phyloP scores from a whole-genome alignment of 192 early-diverging fungal genomes.

The Dimargaris verticillata region DNA sequence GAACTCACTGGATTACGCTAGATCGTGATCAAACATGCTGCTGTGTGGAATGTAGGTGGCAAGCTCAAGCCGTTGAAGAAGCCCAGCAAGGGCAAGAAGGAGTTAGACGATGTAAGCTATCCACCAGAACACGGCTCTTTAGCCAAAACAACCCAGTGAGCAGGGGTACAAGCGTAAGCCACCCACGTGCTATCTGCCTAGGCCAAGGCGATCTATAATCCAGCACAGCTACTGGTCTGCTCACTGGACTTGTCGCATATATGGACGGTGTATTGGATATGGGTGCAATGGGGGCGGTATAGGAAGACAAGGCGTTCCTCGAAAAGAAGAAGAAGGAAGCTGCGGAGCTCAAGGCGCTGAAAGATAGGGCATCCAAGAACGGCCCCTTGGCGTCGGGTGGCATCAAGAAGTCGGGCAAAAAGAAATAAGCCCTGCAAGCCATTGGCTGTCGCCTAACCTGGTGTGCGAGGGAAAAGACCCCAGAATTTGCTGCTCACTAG shows the following conservation, averaged over 20 bases:
- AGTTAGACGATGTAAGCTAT: background rate
- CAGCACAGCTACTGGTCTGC: no score
- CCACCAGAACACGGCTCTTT: no score
- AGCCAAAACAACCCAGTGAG: no score
- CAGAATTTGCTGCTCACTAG: no score
- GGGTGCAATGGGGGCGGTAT: background rate
- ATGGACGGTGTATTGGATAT: no score
- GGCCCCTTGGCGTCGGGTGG: conserved; percentile 1
- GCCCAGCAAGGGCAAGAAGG: conserved; percentile 1
- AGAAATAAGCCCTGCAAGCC: background rate
- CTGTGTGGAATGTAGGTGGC: background rate
- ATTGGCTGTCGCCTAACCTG: no score
- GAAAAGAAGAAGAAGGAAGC: conserved; percentile 6
- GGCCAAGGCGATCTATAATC: no score
- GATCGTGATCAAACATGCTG: background rate
- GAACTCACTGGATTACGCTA: background rate
- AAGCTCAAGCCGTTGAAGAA: conserved; percentile 3
- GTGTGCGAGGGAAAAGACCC: no score
- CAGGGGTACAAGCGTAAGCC: no score
- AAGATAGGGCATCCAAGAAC: background rate
- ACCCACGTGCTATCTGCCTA: no score
- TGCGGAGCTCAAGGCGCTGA: background rate
- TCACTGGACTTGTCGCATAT: no score
- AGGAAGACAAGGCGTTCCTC: background rate
- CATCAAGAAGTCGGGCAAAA: conserved; percentile 3